Percentiles rank a stretch among this genome's conserved stretches.
These are phyloP conservation scores for Colletotrichum sp. DNA, from an alignment of 2,329 filamentous ascomycete genomes.

Conservation along the genomic window DNA sequence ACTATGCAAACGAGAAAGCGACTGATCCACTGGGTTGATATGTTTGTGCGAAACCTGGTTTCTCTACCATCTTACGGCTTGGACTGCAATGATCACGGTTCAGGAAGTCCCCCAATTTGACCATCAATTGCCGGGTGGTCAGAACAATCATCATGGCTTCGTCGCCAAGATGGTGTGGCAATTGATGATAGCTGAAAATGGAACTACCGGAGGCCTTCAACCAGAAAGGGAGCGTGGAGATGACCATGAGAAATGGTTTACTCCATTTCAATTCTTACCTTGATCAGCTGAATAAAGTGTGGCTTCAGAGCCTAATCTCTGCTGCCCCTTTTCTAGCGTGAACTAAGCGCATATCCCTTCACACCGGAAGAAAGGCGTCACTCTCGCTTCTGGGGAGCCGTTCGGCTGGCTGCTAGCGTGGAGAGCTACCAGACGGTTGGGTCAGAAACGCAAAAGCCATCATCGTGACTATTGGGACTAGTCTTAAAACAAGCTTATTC, in stretches of 20 bases:
- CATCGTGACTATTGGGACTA: neutral
- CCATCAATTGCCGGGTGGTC: neutral
- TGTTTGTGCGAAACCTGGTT: neutral
- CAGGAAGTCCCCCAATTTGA: neutral
- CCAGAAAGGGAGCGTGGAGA: neutral
- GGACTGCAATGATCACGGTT: neutral
- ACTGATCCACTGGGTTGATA: neutral
- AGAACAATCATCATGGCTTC: neutral
- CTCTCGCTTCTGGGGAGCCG: neutral
- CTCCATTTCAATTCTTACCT: neutral
- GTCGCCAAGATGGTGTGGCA: neutral
- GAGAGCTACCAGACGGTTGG: neutral
- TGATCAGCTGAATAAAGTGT: neutral
- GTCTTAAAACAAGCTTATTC: neutral
- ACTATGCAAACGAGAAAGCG: neutral
- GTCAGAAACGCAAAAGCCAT: neutral
- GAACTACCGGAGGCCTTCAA: neutral
- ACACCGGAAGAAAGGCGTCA: neutral
- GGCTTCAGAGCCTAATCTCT: neutral
- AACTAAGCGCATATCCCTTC: neutral
- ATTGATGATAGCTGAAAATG: neutral
- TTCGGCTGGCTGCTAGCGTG: neutral
- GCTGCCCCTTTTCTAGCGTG: neutral
- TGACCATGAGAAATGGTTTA: neutral
- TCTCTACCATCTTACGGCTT: neutral